Base-by-base conservation (phyloP, 352 stramenopile species). In the Globisporangium irregulare region DNA sequence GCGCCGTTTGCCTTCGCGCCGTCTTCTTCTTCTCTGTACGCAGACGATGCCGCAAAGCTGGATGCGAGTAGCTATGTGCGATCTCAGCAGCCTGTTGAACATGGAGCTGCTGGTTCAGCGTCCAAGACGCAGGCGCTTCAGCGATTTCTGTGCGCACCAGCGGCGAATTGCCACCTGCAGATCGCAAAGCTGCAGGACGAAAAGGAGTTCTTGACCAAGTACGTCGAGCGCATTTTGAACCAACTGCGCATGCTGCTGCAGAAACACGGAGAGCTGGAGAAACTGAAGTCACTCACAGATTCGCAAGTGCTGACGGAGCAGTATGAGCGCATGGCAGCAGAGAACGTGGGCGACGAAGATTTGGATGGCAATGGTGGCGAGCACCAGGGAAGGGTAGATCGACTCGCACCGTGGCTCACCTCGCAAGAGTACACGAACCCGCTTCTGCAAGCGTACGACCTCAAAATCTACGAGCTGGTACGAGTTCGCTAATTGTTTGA, bases 401-500 rank as follows among this genome's bases (percentile, higher is more conserved):
- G 53, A 10, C 65, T 83, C 10, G 76, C 83, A 18, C 83, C 86
- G 15, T 93, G 86, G 84, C 78, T 92, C 57, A 84, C 82, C 4
- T 77, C 82, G n/a, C 79, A 79, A 29, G 84, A 91, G 67, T 87
- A 86, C 72, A 84, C 78, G 62, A 91, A 89, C 58, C 84, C 86
- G 36, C 67, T 94, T 18, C 78, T 94, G 29, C 80, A 90, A 59
- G 80, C 84, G 18, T 94, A 94, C 66, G 86, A 93, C 62, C 65
- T 86, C 36, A 91, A 90, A 62, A 94, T 94, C 41, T 78, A 87
- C 24, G 84, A 91, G n/a, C 67, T 87, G 71, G 78, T 92, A 70
- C 22, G 78, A 59, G 18, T 15, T 72, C 48, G 48, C 64, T 4
- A 50, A 43, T 29, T 14, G 27, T 18, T 25, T 25, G 55, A 22